These are phyloP conservation scores for Stemphylium beticola DNA, from an alignment of 2,329 filamentous ascomycete species.

Conservation along the genomic window DNA sequence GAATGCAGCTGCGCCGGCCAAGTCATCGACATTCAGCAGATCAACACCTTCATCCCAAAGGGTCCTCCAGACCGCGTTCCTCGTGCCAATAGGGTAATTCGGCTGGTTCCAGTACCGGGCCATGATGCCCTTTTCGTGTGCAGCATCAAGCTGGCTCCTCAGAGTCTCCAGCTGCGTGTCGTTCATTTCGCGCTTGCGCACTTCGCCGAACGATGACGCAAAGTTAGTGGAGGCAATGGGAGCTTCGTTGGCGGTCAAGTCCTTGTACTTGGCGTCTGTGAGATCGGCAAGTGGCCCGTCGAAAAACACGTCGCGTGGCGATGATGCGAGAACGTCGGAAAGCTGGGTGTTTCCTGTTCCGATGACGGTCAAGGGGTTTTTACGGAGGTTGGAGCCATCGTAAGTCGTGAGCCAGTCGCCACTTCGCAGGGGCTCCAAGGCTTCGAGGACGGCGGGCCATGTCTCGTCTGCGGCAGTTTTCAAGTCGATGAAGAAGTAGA, in stretches of 20 bases:
- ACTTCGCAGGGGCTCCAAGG: constrained; percentile 62
- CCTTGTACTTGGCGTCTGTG: constrained; percentile 46
- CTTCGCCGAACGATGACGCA: constrained; percentile 48
- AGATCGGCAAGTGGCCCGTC: constrained; percentile 62
- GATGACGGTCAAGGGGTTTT: constrained; percentile 64
- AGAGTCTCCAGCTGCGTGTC: constrained; percentile 59
- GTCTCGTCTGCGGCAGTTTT: constrained; percentile 65
- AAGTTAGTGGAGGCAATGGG: constrained; percentile 64
- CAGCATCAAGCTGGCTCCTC: constrained; percentile 58
- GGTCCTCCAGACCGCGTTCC: constrained; percentile 59
- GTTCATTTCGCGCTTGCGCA: constrained; percentile 49
- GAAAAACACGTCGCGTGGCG: constrained; percentile 61
- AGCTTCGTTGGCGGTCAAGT: constrained; percentile 57
- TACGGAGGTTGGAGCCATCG: constrained; percentile 54
- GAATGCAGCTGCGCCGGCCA: constrained; percentile 56
- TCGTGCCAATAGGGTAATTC: constrained; percentile 59
- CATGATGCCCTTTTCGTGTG: constrained; percentile 63
- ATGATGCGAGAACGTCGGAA: constrained; percentile 51
- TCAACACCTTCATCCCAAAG: constrained; percentile 65
- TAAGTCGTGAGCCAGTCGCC: constrained; percentile 61
- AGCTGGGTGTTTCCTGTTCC: constrained; percentile 62
- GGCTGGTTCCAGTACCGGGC: constrained; percentile 70
- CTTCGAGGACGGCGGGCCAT: constrained; percentile 62
- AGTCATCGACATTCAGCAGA: constrained; percentile 69
- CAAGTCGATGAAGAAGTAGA: constrained; percentile 69